Evolutionary conservation across 352 stramenopile species (phyloP).

Genomic region (Globisporangium perplexum): DNA sequence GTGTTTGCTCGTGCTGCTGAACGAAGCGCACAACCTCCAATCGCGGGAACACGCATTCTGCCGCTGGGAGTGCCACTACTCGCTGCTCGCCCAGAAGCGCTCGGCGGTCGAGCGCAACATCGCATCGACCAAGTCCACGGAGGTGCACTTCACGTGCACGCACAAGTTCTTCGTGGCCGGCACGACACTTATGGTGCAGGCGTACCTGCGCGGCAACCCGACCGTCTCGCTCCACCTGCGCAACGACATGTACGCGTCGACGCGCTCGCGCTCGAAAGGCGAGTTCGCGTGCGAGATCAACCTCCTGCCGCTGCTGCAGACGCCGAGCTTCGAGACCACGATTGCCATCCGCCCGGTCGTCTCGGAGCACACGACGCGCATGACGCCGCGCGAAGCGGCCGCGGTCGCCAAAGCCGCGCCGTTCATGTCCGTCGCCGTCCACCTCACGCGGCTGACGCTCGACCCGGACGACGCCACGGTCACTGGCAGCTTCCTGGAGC

Average conservation of each 20-base stretch:
- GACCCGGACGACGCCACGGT: slow-evolving; percentile 29
- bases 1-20: slow-evolving; percentile 48
- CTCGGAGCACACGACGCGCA: slow-evolving; percentile 14
- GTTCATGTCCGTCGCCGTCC: slow-evolving; percentile 46
- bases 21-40: slow-evolving; percentile 57
- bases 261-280: slow-evolving; percentile 24
- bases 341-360: slow-evolving; percentile 38
- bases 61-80: slow-evolving; percentile 72
- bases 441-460: slow-evolving; percentile 30
- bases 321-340: slow-evolving; percentile 30
- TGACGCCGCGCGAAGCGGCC: slow-evolving; percentile 54
- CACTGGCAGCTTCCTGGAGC: slow-evolving; percentile 37
- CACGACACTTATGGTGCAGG: slow-evolving; percentile 21
- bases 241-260: slow-evolving; percentile 77
- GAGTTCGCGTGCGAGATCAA: slow-evolving; percentile 48
- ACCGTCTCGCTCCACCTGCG: slow-evolving; percentile 33
- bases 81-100: slow-evolving; percentile 42
- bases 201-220: slow-evolving; percentile 28
- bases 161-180: slow-evolving; percentile 57
- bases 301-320: slow-evolving; percentile 27
- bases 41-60: slow-evolving; percentile 49
- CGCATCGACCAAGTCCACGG: slow-evolving; percentile 1
- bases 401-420: slow-evolving; percentile 27
- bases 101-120: slow-evolving; percentile 45
- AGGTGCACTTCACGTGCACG: slow-evolving; percentile 56